phyloP scores from a whole-genome alignment of 768 basidiomycete species.

The Pleurotus sapidus region DNA sequence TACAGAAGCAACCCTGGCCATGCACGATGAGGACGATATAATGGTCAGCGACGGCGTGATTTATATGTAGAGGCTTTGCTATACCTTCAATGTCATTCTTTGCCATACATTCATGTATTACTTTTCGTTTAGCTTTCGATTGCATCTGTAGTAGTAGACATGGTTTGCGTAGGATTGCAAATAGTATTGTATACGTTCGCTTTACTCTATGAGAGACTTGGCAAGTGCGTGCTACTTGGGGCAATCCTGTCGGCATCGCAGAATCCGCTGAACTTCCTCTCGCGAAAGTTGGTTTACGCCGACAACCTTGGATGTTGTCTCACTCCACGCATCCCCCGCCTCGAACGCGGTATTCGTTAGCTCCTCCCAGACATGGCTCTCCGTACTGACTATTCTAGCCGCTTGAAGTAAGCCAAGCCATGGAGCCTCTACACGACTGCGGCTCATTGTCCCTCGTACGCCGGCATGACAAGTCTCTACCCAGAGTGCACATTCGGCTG shows the following conservation, averaged over 20 bases:
- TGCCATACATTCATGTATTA: background rate
- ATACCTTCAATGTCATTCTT: background rate
- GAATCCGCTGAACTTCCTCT: conserved; percentile 57
- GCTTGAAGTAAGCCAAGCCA: conserved; percentile 76
- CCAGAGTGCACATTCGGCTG: conserved; percentile 80
- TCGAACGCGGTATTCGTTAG: conserved; percentile 50
- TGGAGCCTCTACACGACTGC: conserved; percentile 61
- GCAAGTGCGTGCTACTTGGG: background rate
- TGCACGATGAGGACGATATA: conserved; percentile 79
- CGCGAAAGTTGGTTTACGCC: conserved; percentile 61
- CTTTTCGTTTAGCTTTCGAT: background rate
- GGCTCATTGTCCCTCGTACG: conserved; percentile 35
- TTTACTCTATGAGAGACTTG: background rate
- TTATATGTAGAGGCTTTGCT: conserved; percentile 67
- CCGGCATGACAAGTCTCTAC: conserved; percentile 67
- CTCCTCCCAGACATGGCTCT: conserved; percentile 49
- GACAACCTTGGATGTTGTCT: conserved; percentile 44
- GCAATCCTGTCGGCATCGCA: conserved; percentile 42
- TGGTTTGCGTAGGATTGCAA: background rate
- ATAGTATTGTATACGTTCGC: too few relatives aligned
- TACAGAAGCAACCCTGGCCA: conserved; percentile 62
- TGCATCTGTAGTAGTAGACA: background rate
- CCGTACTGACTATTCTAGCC: conserved; percentile 61
- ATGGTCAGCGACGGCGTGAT: conserved; percentile 87
- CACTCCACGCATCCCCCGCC: conserved; percentile 54